Conservation (phyloP, 2,329 filamentous ascomycete genomes). For the Camillea tinctor region DNA sequence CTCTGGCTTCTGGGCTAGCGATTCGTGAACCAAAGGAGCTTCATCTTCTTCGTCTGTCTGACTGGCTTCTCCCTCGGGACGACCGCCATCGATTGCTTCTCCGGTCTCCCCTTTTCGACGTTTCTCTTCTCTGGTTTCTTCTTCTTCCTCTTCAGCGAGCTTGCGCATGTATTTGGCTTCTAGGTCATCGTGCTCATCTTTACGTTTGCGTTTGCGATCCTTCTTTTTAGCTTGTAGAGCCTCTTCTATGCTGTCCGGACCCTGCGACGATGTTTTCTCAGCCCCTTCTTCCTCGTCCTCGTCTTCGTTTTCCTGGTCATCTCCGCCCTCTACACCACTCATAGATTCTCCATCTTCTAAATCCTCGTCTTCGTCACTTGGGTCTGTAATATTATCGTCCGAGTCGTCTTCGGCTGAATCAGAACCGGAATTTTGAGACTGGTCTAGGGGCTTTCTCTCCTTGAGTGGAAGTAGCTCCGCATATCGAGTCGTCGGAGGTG, state of each 20-base stretch:
- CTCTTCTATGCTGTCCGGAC: slow-evolving; percentile 38
- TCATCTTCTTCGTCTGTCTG: slow-evolving; percentile 37
- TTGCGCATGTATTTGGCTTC: slow-evolving; percentile 70
- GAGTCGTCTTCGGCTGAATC: slow-evolving; percentile 16
- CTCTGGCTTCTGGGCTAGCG: slow-evolving; percentile 49
- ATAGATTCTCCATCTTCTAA: slow-evolving; percentile 31
- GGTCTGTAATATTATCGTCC: slow-evolving; percentile 22
- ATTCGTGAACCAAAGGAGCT: slow-evolving; percentile 54
- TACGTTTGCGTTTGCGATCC: slow-evolving; percentile 65
- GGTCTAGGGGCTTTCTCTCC: slow-evolving; percentile 33
- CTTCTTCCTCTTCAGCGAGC: slow-evolving; percentile 58
- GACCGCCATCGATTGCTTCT: slow-evolving; percentile 15
- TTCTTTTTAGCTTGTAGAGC: slow-evolving; percentile 43
- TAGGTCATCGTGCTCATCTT: slow-evolving; percentile 66
- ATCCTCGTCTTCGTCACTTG: slow-evolving; percentile 29
- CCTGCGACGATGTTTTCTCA: slow-evolving; percentile 35
- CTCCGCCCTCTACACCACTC: slow-evolving; percentile 41
- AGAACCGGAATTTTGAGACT: slow-evolving; percentile 21
- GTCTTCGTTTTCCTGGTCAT: slow-evolving; percentile 39
- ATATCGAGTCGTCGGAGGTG: slow-evolving; percentile 46
- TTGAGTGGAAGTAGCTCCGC: slow-evolving; percentile 34
- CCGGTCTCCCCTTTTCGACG: slow-evolving; percentile 48
- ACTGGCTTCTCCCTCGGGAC: slow-evolving; percentile 16
- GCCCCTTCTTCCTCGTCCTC: slow-evolving; percentile 45
- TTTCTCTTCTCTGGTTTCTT: slow-evolving; percentile 52